Evolutionary conservation across 2,329 filamentous ascomycete genomes (phyloP), one percentile per base, ranked within the genome.

Genomic region (Penicillium occitanis): DNA sequence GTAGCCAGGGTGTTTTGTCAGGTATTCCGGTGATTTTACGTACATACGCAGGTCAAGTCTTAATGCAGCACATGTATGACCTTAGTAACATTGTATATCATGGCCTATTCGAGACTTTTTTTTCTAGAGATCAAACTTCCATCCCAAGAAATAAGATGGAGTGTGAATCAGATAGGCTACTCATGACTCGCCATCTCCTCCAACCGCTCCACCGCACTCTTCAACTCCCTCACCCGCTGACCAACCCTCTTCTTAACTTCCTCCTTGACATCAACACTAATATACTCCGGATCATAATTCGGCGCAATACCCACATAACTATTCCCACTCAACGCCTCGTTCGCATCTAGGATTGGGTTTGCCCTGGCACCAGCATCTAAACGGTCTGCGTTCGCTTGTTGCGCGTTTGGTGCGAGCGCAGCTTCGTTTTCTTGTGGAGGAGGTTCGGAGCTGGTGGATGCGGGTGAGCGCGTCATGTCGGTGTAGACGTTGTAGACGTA

Each of bases 221-320:
- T 76, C 74, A 83, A 75, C 73, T 84, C 81, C 70, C 81, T 73
- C 63, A 84, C 73, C 71, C 81, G 72, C 69, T 79, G 76, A 17
- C 79, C 81, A 70, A 84, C 75, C 67, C 81, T 73, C 68, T 71
- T 77, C 67, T 73, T 77, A 37, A 83, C 77, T 71, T 83, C 79
- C 63, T 79, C 79, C 40, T 75, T 74, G 42, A 79, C 72, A 22
- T 69, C 72, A 7, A 66, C 62, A 13, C 64, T 53, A 17, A 80
- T 67, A 46, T 70, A 68, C n/a, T 62, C 68, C 2, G 77, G 73
- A 68, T 79, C 70, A 68, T 75, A 75, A 53, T 70, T 72, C 11
- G 76, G 75, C 62, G 74, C 70, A 8, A 80, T 67, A 2, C 48
- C 35, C 22, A 58, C 30, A 10, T 57, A 64, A 44, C 51, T 58